These are phyloP conservation scores for Xylaria sp. DNA, from an alignment of 2,329 filamentous ascomycete species.

Conservation along the genomic window DNA sequence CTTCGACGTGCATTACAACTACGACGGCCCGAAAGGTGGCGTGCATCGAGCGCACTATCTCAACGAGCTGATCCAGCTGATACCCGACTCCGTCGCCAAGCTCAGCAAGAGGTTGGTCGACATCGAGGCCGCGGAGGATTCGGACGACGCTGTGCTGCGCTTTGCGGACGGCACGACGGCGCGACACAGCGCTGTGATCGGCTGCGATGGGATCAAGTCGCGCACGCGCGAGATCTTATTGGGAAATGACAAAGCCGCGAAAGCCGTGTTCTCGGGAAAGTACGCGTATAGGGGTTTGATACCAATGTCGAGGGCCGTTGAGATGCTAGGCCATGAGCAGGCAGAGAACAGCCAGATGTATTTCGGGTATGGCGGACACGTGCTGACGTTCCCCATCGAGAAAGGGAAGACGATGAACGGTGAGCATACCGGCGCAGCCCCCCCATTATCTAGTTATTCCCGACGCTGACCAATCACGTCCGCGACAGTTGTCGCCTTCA, in stretches of 20 bases:
- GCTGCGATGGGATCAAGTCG: constrained; percentile 68
- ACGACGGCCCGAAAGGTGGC: constrained; percentile 23
- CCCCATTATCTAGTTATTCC: no score
- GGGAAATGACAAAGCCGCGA: constrained; percentile 39
- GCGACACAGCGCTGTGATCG: constrained; percentile 50
- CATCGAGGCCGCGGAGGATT: constrained; percentile 30
- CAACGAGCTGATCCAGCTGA: constrained; percentile 42
- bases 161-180: constrained; percentile 46
- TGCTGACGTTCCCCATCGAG: constrained; percentile 59
- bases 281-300: constrained; percentile 51
- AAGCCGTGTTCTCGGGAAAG: constrained; percentile 42
- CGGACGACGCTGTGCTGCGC: constrained; percentile 28
- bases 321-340: constrained; percentile 48
- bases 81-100: constrained; percentile 38
- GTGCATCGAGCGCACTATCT: constrained; percentile 45
- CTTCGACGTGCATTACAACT: constrained; percentile 26
- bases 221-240: constrained; percentile 55
- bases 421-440: constrained; percentile 15
- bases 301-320: constrained; percentile 55
- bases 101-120: constrained; percentile 42
- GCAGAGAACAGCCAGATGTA: constrained; percentile 34
- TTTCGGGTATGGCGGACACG: constrained; percentile 55
- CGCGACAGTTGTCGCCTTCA: constrained; percentile 31
- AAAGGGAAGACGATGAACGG: constrained; percentile 35
- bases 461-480: no score